These are phyloP conservation scores for Wallacemonas collosoma DNA, from an alignment of 208 protist species.

Conservation along the genomic window DNA sequence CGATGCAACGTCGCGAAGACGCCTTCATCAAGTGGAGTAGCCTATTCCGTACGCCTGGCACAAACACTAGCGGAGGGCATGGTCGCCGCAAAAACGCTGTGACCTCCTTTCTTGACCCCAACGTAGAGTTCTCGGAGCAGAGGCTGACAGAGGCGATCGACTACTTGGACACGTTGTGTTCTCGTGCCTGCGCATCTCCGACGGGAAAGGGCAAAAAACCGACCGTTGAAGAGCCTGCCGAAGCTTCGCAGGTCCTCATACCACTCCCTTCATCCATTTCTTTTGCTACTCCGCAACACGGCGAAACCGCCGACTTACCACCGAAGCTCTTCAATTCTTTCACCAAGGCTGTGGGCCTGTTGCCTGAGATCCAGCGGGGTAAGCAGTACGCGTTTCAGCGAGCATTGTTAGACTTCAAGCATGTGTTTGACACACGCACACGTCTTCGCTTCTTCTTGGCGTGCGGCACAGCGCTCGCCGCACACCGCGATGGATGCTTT, in stretches of 20 bases:
- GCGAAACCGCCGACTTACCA: not conserved
- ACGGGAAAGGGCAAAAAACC: not conserved
- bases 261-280: not conserved
- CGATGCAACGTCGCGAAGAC: conserved; percentile 9
- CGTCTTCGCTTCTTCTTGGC: conserved; percentile 74
- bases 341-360: conserved; percentile 1
- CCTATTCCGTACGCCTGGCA: too few relatives aligned
- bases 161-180: conserved; percentile 23
- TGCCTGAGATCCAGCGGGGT: conserved; percentile 15
- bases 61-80: too few relatives aligned
- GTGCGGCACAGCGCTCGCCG: conserved; percentile 84
- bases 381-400: conserved; percentile 71
- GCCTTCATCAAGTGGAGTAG: conserved; percentile 18
- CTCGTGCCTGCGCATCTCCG: not conserved
- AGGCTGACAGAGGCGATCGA: not conserved
- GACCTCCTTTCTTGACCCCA: not conserved
- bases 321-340: not conserved
- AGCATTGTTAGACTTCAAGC: conserved; percentile 59
- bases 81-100: not conserved
- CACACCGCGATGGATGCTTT: conserved; percentile 79
- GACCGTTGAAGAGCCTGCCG: too few relatives aligned
- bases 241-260: not conserved
- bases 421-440: conserved; percentile 26
- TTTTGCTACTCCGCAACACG: not conserved
- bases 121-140: not conserved